A percentile compares a stretch with the other conserved stretches of the same genome.
Evolutionary conservation across 768 basidiomycete species (phyloP).

Genomic region (Pleurotus ostreatus): DNA sequence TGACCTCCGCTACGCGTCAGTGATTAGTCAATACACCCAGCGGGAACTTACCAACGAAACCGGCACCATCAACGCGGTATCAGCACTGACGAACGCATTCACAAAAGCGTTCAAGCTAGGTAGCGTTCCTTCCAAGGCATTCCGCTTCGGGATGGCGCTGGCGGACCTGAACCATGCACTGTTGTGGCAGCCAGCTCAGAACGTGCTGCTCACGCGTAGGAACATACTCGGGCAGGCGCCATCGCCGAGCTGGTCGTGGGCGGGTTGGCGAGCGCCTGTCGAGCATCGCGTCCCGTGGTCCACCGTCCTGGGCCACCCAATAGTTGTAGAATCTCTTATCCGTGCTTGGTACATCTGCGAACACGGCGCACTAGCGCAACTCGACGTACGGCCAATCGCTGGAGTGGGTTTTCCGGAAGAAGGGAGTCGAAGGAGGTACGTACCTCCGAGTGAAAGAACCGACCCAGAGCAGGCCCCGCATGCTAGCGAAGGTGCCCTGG

Average conservation of each 20-base stretch:
- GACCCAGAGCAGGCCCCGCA: neutral
- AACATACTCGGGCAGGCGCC: neutral
- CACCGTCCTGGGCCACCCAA: neutral
- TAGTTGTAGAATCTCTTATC: neutral
- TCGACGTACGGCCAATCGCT: neutral
- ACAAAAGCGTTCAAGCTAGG: slow-evolving; percentile 1
- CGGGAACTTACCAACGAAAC: slow-evolving; percentile 1
- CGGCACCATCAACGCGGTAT: slow-evolving; percentile 1
- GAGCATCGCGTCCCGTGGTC: neutral
- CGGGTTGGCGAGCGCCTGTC: neutral
- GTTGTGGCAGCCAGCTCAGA: neutral
- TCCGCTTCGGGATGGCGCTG: slow-evolving; percentile 1
- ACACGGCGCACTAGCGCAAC: neutral
- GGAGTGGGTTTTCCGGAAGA: neutral
- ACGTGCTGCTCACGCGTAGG: neutral
- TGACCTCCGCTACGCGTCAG: neutral
- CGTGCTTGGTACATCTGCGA: neutral
- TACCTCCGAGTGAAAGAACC: neutral
- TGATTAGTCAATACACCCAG: neutral
- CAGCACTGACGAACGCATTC: slow-evolving; percentile 3
- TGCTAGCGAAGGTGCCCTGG: neutral
- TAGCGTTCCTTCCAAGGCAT: neutral
- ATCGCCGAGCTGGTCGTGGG: slow-evolving; percentile 5
- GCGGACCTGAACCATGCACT: neutral
- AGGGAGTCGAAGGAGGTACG: neutral